Percentiles rank a stretch among this genome's conserved stretches.
Evolutionary conservation across 176 grass and related monocot genomes (phyloP).

Genomic region (Eragrostis curvula): DNA sequence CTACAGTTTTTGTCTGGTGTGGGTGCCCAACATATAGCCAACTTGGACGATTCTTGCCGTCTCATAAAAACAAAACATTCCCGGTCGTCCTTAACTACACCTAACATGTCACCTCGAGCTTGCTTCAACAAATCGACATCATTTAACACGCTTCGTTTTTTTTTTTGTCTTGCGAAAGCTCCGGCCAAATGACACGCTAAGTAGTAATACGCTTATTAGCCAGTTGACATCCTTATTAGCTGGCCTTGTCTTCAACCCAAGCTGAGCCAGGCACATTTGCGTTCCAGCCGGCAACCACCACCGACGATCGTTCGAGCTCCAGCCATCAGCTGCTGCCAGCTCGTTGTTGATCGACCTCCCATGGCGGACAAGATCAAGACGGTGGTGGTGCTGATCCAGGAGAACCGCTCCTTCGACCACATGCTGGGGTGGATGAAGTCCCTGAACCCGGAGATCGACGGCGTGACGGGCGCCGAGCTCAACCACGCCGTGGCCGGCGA

Average conservation of each 20-base stretch:
- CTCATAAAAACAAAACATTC: neutral
- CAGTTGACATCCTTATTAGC: neutral
- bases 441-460: constrained; percentile 66
- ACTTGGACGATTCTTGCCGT: neutral
- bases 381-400: constrained; percentile 76
- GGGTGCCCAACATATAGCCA: too few relatives aligned
- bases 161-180: too few relatives aligned
- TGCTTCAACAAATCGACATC: neutral
- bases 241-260: neutral
- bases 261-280: neutral
- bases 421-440: constrained; percentile 89
- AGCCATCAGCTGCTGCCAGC: neutral
- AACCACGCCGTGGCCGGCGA: constrained; percentile 55
- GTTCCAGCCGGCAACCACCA: neutral
- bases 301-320: neutral
- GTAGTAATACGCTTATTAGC: neutral
- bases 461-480: constrained; percentile 51
- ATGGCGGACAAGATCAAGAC: constrained; percentile 72
- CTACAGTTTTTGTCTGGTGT: too few relatives aligned
- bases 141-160: neutral
- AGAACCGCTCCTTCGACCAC: constrained; percentile 94
- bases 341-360: neutral
- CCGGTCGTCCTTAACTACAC: neutral
- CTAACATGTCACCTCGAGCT: neutral
- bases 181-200: neutral